Percentiles rank a stretch among this genome's conserved stretches.
These are phyloP conservation scores for Pichia sporocuriosa DNA, from an alignment of 805 yeast genomes.

Conservation along the genomic window DNA sequence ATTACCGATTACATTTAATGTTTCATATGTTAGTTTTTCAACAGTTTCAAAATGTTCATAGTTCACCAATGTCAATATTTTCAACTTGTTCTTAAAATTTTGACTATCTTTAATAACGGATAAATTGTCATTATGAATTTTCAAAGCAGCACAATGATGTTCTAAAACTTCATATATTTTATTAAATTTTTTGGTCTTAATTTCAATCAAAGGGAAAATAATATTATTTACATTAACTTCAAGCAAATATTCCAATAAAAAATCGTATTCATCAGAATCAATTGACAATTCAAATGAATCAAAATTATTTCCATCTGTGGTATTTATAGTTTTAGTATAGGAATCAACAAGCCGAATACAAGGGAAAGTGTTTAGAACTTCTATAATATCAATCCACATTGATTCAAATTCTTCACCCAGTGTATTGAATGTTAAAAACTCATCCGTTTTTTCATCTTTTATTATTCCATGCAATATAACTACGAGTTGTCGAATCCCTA, in stretches of 20 bases:
- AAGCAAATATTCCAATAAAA: constrained; percentile 9
- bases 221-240: constrained; percentile 5
- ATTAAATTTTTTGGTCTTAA: constrained; percentile 12
- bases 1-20: constrained; percentile 13
- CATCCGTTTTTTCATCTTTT: constrained; percentile 8
- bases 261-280: constrained; percentile 10
- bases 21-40: constrained; percentile 7
- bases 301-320: neutral
- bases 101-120: constrained; percentile 12
- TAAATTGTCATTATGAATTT: constrained; percentile 11
- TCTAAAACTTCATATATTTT: constrained; percentile 10
- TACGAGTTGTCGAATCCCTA: neutral
- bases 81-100: constrained; percentile 7
- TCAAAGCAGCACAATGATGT: constrained; percentile 4
- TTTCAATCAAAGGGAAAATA: constrained; percentile 11
- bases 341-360: constrained; percentile 12
- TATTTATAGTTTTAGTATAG: neutral
- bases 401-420: neutral
- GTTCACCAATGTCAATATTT: constrained; percentile 8
- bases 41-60: constrained; percentile 15
- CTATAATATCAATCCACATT: constrained; percentile 6
- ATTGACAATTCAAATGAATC: constrained; percentile 10
- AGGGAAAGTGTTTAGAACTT: constrained; percentile 4
- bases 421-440: neutral
- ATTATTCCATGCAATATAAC: constrained; percentile 5